A percentile compares a stretch with the other conserved stretches of the same genome.
Evolutionary conservation across 2,329 filamentous ascomycete species (phyloP).

Genomic region (Aspergillus tubingensis): DNA sequence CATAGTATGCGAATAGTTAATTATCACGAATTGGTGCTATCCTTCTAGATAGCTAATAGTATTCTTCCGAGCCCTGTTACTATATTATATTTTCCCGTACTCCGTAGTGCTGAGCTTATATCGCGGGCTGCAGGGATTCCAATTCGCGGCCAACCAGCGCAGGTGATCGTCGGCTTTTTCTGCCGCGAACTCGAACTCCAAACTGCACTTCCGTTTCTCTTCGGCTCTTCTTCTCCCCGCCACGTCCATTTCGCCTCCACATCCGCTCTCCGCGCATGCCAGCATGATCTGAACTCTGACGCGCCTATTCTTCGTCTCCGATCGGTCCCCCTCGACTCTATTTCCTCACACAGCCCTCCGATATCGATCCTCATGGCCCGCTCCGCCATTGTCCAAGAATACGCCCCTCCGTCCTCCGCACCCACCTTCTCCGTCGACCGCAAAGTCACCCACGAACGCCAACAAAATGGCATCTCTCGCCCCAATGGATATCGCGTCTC

Average conservation of each 20-base stretch:
- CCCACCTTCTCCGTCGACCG: slow-evolving; percentile 52
- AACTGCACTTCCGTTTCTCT: neutral
- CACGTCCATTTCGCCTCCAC: slow-evolving; percentile 8
- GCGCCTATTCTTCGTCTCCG: slow-evolving; percentile 16
- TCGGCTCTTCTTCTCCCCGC: neutral
- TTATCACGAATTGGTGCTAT: neutral
- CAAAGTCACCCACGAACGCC: slow-evolving; percentile 56
- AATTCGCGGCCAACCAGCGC: neutral
- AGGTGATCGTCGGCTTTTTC: slow-evolving; percentile 6
- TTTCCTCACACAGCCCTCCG: slow-evolving; percentile 3
- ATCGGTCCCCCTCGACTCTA: neutral
- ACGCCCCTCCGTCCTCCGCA: slow-evolving; percentile 42
- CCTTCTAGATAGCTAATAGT: neutral
- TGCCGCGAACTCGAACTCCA: slow-evolving; percentile 7
- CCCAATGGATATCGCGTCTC: slow-evolving; percentile 89
- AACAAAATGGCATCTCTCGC: slow-evolving; percentile 69
- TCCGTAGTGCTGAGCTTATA: neutral
- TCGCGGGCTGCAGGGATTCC: neutral
- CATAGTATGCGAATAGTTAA: neutral
- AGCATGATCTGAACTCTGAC: slow-evolving; percentile 9
- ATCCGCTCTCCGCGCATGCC: neutral
- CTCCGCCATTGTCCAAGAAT: slow-evolving; percentile 53
- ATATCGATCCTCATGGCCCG: slow-evolving; percentile 38
- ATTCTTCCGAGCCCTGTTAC: no score
- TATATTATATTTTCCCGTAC: no score